Evolutionary conservation across 2,329 filamentous ascomycete genomes (phyloP), one percentile per base, ranked within the genome.

Genomic region (Verticillium longisporum): DNA sequence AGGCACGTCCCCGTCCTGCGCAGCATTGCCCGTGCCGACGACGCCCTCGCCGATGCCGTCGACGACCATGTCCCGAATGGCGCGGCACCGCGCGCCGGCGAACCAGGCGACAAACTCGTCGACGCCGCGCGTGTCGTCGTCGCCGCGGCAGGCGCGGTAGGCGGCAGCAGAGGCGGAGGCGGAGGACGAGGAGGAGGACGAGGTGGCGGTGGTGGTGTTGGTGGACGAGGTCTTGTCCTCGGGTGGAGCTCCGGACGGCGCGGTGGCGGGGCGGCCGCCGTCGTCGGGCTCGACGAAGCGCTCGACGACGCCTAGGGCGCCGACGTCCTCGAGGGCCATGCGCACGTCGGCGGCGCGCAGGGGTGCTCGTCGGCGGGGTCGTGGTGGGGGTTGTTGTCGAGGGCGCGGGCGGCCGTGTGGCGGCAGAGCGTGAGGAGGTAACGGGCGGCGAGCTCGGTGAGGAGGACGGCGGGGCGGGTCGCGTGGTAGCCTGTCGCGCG

Each of bases 401-500:
- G 79, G 4, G 91, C 89, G 74, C 94, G 88, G 31, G 82, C 78
- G 3, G 89, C 88, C 0, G 92, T 89, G 38, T 85, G 83, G 63
- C 87, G 83, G 64, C 90, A 91, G 21, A 97, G 85, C 3, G 91
- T 78, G 26, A 86, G 78, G 61, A 98, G 78, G 74, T 97, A 96
- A 66, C 90, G 87, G 54, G 88, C 90, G 0, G 92, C 88, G 7
- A 98, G 82, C 74, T 97, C 92, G 14, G 92, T 90, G n/a, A 97
- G 74, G 10, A 97, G 81, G 6, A 96, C 92, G 3, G 89, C 88
- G 1, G 91, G 88, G 60, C 87, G 87, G 58, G 92, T 90, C 53
- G 88, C 83, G 73, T 96, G 91, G 77, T 96, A 98, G 72, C 94
- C 94, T 31, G 92, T 89, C 34, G 93, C 91, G 70, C 94, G 92